Percentiles rank a stretch among this genome's conserved stretches.
phyloP scores from a whole-genome alignment of 2,329 filamentous ascomycete genomes.

The Fusarium sp. region DNA sequence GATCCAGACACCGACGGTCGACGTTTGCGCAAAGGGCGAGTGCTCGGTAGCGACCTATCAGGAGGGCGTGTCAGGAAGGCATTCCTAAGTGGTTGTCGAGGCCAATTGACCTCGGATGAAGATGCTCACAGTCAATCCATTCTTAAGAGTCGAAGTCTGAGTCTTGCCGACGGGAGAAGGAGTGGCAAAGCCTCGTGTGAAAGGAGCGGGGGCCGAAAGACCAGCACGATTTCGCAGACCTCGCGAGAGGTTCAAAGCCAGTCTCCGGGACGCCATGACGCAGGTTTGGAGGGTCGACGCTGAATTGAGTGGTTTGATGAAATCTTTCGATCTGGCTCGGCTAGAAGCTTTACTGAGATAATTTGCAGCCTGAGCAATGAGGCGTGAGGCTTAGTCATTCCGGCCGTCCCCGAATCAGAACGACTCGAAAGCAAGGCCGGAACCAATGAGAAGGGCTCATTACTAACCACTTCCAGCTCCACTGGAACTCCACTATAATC shows the following conservation, averaged over 20 bases:
- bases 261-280: slow-evolving; percentile 94
- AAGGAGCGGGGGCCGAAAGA: slow-evolving; percentile 78
- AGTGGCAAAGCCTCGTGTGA: slow-evolving; percentile 90
- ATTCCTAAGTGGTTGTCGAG: slow-evolving; percentile 29
- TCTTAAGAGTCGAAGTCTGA: slow-evolving; percentile 94
- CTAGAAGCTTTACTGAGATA: slow-evolving; percentile 57
- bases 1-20: slow-evolving; percentile 98
- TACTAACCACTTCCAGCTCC: slow-evolving; percentile 42
- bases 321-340: slow-evolving; percentile 57
- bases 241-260: slow-evolving; percentile 93
- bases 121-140: slow-evolving; percentile 87
- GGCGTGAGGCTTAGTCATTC: slow-evolving; percentile 51
- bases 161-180: slow-evolving; percentile 85
- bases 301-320: slow-evolving; percentile 66
- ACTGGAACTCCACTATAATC: slow-evolving; percentile 21
- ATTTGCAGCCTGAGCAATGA: slow-evolving; percentile 56
- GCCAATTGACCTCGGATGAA: slow-evolving; percentile 51
- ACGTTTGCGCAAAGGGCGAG: slow-evolving; percentile 97
- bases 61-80: slow-evolving; percentile 38
- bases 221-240: slow-evolving; percentile 88
- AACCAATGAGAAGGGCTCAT: slow-evolving; percentile 49
- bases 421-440: slow-evolving; percentile 10
- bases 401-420: slow-evolving; percentile 53
- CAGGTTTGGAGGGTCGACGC: slow-evolving; percentile 59
- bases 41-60: slow-evolving; percentile 93